Conservation (phyloP, 78 protist species). For the Dictyostelium citrinum region DNA sequence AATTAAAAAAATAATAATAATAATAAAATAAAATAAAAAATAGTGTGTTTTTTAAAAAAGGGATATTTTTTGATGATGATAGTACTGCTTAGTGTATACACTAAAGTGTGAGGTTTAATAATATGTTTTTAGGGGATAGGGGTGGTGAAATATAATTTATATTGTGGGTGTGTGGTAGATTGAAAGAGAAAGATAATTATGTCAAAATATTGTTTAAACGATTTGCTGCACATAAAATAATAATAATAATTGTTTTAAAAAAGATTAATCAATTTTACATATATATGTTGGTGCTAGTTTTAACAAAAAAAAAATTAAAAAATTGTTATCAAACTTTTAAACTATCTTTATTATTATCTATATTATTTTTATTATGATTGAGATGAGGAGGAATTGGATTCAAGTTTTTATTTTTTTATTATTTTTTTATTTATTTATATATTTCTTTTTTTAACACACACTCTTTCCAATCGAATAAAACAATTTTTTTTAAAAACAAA, state of each 20-base stretch:
- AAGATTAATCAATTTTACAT: neutral
- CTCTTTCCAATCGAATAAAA: neutral
- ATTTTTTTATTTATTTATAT: neutral
- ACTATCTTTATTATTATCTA: neutral
- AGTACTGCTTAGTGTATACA: neutral
- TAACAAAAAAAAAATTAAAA: neutral
- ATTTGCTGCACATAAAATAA: neutral
- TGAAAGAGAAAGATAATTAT: neutral
- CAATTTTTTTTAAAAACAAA: neutral
- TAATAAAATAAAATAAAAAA: neutral
- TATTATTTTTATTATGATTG: neutral
- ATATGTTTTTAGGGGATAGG: neutral
- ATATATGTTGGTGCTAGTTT: neutral
- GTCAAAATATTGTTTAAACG: neutral
- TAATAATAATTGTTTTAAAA: neutral
- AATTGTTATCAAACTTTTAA: neutral
- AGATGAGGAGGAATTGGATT: conserved; percentile 8
- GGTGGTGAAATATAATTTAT: neutral
- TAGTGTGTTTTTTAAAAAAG: neutral
- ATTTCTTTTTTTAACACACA: neutral
- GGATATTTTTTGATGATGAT: neutral
- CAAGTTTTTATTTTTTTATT: neutral
- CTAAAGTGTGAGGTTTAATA: neutral
- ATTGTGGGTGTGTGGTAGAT: neutral
- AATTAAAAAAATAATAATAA: neutral